Base-by-base conservation (phyloP, 192 early-diverging fungal species). In the Geosiphon pyriformis region DNA sequence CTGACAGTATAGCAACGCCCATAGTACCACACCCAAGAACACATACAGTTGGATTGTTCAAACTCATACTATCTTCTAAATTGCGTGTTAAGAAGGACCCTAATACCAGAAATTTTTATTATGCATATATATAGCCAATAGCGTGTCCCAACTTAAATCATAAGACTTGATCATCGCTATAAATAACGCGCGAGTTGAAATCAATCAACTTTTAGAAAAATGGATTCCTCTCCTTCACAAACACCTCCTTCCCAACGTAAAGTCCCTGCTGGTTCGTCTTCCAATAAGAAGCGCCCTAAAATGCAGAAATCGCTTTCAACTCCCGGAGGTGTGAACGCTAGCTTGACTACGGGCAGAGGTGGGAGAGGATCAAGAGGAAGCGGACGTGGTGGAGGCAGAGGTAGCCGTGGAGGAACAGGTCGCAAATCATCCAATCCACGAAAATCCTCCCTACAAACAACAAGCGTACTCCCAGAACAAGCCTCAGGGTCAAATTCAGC, bases 11-110 rank as follows among this genome's bases (percentile, higher is more conserved):
- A 52, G 80, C 80, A 4, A 72, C 69, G 18, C 80, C 80, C 80
- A 82, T 82, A 48, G 78, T 82, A 23, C 80, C 80, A 65, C 80
- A 82, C 42, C 80, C 80, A 27, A 81, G 59, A 29, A 83, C 61
- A 47, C 76, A 73, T 42, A 78, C 53, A 20, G 71, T 78, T 25
- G 76, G 76, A 31, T 35, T 51, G 33, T 68, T 42, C 15, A 42
- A 42, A 42, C 37, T 42, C 37, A 42, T 42, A n/a, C n/a, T n/a
- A n/a, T n/a, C n/a, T n/a, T n/a, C n/a, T n/a, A n/a, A n/a, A n/a
- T n/a, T n/a, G n/a, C n/a, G n/a, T n/a, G n/a, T n/a, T n/a, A n/a
- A n/a, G n/a, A n/a, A n/a, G n/a, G n/a, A n/a, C n/a, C n/a, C n/a
- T n/a, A n/a, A n/a, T n/a, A n/a, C n/a, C n/a, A n/a, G n/a, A n/a